Base-by-base conservation (phyloP, 129 eudicot genomes). In the Artemisia annua region DNA sequence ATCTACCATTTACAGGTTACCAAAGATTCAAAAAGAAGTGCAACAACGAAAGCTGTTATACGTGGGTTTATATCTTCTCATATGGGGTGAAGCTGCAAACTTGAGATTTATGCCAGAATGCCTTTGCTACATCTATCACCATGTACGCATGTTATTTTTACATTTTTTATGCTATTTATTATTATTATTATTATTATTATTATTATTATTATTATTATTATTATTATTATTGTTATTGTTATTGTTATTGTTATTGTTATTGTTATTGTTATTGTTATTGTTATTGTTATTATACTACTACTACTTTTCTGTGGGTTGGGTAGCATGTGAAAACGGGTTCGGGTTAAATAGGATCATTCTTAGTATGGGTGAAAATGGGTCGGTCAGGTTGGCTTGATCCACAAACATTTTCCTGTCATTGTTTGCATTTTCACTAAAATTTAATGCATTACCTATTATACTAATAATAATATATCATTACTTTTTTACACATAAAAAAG, bases 71-170 rank as follows among this genome's bases (percentile, higher is more conserved):
- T 91, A 91, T 88, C 97, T 91, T 74, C 93, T 91, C 69, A 91
- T 91, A 71, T 91, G 97, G 97, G 97, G 97, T 35, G 97, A 91
- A 87, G 97, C 97, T 73, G 97, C 97, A 80, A 91, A 91, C 76
- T 83, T 91, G 85, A 85, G 97, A 83, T 89, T 91, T 71, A 88
- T 91, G 97, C 97, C 97, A 8, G 97, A 91, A 79, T 91, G 97
- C 83, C 97, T 91, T 62, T 91, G 97, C 81, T 91, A 91, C 81
- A 91, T 91, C 53, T 91, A 91, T 75, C 97, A 91, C 81, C 93
- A 91, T 58, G 97, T 91, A 88, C 63, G 82, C 32, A 69, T 68
- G 49, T 72, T 18, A 28, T 64, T 60, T n/a, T n/a, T n/a, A n/a
- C n/a, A n/a, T n/a, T n/a, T n/a, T n/a, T n/a, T n/a, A n/a, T n/a